These are phyloP conservation scores for Wallacemonas sp. DNA, from an alignment of 208 protist species.

Conservation along the genomic window DNA sequence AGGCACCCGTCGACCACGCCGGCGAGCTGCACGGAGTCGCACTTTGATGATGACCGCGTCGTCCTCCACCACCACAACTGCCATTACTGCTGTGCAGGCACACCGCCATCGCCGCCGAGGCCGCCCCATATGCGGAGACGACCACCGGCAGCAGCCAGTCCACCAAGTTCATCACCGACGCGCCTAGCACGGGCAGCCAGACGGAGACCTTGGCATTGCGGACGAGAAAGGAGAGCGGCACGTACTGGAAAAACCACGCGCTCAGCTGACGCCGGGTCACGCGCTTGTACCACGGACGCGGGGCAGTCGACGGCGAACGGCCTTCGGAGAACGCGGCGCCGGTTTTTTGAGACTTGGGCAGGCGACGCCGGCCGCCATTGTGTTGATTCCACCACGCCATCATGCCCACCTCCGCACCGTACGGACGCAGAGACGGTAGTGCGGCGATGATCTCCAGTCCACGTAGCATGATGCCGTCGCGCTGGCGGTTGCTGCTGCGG, in stretches of 20 bases:
- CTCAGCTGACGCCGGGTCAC: neutral
- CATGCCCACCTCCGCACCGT: constrained; percentile 60
- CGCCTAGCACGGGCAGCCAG: constrained; percentile 33
- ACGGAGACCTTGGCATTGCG: constrained; percentile 2
- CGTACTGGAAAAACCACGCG: constrained; percentile 4
- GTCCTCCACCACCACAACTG: neutral
- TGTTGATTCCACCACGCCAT: constrained; percentile 72
- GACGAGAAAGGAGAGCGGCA: neutral
- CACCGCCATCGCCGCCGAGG: constrained; percentile 9
- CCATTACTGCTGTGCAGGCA: neutral
- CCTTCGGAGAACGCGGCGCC: neutral
- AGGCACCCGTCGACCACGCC: constrained; percentile 20
- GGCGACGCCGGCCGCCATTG: constrained; percentile 14
- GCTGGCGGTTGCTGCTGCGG: constrained; percentile 35
- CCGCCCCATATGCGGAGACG: constrained; percentile 38
- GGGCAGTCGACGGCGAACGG: neutral
- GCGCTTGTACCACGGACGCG: neutral
- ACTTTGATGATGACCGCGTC: neutral
- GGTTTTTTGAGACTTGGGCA: neutral
- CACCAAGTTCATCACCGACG: constrained; percentile 25
- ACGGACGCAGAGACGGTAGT: constrained; percentile 67
- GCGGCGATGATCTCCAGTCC: constrained; percentile 73
- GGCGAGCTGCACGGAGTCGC: neutral
- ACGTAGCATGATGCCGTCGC: constrained; percentile 63
- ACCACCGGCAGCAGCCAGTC: constrained; percentile 47